These are phyloP conservation scores for Vinca minor DNA, from an alignment of 257 asterid genomes.

Conservation along the genomic window DNA sequence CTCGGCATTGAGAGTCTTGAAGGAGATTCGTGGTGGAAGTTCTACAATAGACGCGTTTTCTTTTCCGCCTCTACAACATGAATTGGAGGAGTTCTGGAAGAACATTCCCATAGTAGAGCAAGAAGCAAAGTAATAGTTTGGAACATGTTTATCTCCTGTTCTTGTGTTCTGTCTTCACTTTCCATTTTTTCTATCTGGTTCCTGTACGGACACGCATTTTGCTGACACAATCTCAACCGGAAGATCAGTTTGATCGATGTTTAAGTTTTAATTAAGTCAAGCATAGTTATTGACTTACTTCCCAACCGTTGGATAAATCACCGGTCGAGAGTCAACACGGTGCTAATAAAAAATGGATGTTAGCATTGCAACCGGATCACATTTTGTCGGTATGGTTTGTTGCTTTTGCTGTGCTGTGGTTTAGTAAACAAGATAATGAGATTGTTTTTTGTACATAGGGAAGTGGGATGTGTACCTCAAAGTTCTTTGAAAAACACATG, in stretches of 20 bases:
- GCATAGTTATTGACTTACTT: too few relatives aligned
- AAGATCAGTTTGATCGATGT: too few relatives aligned
- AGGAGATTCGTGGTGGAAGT: conserved; percentile 57
- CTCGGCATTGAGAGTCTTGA: conserved; percentile 52
- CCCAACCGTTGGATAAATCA: too few relatives aligned
- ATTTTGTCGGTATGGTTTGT: too few relatives aligned
- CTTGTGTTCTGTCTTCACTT: background rate
- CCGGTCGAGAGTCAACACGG: too few relatives aligned
- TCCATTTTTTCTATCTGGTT: too few relatives aligned
- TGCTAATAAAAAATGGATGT: too few relatives aligned
- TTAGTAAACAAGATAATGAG: background rate
- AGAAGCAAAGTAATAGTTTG: conserved; percentile 21
- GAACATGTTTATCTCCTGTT: background rate
- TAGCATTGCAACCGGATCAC: too few relatives aligned
- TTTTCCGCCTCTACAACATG: conserved; percentile 52
- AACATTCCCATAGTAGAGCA: conserved; percentile 25
- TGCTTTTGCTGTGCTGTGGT: background rate
- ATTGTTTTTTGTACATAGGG: background rate
- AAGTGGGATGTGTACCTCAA: background rate
- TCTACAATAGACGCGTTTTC: conserved; percentile 58
- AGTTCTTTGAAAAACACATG: background rate
- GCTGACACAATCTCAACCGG: too few relatives aligned
- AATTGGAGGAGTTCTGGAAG: conserved; percentile 31
- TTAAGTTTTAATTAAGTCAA: too few relatives aligned
- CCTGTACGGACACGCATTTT: too few relatives aligned